Evolutionary conservation across 2,329 filamentous ascomycete genomes (phyloP).

Genomic region (Diaporthe citri): DNA sequence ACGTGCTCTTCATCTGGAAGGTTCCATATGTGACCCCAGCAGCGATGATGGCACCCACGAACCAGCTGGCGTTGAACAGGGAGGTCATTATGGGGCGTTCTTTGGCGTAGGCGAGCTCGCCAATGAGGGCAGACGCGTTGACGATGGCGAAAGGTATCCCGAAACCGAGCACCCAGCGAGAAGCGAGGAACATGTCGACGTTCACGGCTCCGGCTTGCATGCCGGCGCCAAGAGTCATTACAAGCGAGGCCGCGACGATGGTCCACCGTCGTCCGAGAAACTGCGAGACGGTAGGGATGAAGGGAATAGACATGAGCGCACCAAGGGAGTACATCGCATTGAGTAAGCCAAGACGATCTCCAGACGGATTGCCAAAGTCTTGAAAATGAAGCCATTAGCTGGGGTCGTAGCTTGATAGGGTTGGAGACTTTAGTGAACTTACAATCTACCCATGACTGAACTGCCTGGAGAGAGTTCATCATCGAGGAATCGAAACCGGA

Average conservation of each 20-base stretch:
- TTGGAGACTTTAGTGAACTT: constrained; percentile 13
- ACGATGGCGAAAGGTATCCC: constrained; percentile 52
- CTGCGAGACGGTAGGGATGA: constrained; percentile 54
- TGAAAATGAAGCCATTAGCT: constrained; percentile 43
- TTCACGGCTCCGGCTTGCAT: constrained; percentile 43
- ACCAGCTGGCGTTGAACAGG: constrained; percentile 49
- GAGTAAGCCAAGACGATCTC: constrained; percentile 54
- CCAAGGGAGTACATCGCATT: constrained; percentile 59
- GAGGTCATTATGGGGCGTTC: constrained; percentile 50
- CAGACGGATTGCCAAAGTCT: constrained; percentile 54
- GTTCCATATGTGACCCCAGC: constrained; percentile 53
- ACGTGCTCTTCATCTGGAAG: constrained; percentile 50
- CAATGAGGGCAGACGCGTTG: constrained; percentile 51
- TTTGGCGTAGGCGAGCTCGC: constrained; percentile 52
- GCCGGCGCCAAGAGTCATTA: constrained; percentile 53
- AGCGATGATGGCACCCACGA: constrained; percentile 51
- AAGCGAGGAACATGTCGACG: constrained; percentile 50
- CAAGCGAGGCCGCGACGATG: constrained; percentile 50
- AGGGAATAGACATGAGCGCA: constrained; percentile 56
- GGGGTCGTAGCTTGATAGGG: background rate
- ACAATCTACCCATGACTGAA: constrained; percentile 55
- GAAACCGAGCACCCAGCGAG: constrained; percentile 50
- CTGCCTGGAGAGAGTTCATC: constrained; percentile 58
- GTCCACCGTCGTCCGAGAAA: constrained; percentile 54
- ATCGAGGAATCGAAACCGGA: constrained; percentile 57